Evolutionary conservation across 495 filamentous ascomycete genomes (phyloP), one percentile per base, ranked within the genome.

Genomic region (Penicillium canescens): DNA sequence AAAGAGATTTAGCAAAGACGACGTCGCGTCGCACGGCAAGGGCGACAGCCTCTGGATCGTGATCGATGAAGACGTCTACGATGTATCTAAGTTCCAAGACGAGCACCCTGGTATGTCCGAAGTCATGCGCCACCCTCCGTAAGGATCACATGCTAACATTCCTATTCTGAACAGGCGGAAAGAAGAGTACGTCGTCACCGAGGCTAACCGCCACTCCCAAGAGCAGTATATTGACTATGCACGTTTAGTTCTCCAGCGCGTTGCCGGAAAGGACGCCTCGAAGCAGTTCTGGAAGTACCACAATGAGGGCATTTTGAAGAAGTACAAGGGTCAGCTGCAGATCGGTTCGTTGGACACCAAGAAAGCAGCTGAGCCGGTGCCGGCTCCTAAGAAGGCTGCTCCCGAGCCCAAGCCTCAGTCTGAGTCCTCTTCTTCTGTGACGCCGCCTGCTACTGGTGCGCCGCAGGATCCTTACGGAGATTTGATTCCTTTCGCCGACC

Each of bases 241-340:
- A 18, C 16, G 3, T 41, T 34, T 60, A 88, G 85, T 99, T 70
- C 85, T 99, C 49, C 86, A 90, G 61, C 79, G 93, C 52, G 92
- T 98, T 13, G 94, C 86, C 41, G 94, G 94, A 60, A 99, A 98
- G 70, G 95, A 99, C 61, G 94, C 94, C 14, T 92, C 90, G 23
- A 93, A 95, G 72, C 95, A 96, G 68, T 99, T 99, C 78, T 99
- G 94, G 94, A 99, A 98, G 74, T 98, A 98, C 71, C 94, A 98
- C 80, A 98, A 96, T 63, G 84, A 88, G 61, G 82, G 87, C 48
- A 91, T 98, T 57, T 80, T 98, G 60, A 98, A 97, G 78, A 98
- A 98, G 71, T 97, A 92, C 80, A 87, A 94, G 75, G 73, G 82
- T 24, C 79, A 90, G 68, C 83, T 99, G 45, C 88, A 92, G 66